phyloP scores from a whole-genome alignment of 2,329 filamentous ascomycete genomes.

The Coniochaeta sp. region DNA sequence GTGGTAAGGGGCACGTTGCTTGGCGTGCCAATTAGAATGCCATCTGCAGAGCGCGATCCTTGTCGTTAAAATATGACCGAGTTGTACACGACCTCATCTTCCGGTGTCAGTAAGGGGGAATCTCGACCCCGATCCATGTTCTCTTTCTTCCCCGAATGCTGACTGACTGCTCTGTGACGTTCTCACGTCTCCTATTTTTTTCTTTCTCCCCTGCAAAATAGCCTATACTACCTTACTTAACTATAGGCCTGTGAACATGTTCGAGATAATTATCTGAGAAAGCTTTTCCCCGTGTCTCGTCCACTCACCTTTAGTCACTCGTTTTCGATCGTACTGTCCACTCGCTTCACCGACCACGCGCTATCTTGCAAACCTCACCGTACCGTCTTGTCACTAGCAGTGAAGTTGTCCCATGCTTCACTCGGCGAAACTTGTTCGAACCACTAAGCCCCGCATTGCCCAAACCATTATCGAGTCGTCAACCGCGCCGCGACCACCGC shows the following conservation, averaged over 20 bases:
- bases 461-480: no score
- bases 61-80: neutral
- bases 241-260: neutral
- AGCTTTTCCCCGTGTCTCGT: neutral
- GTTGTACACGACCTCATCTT: slow-evolving; percentile 1
- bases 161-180: neutral
- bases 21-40: neutral
- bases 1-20: neutral
- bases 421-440: no score
- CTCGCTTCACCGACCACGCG: neutral
- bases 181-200: neutral
- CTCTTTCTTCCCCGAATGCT: neutral
- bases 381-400: no score
- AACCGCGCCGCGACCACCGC: no score
- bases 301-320: neutral
- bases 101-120: neutral
- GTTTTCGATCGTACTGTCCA: neutral
- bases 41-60: neutral
- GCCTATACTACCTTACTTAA: neutral
- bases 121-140: neutral
- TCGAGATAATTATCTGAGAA: neutral
- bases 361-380: neutral
- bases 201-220: neutral
- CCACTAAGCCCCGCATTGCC: no score
- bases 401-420: no score